phyloP scores from a whole-genome alignment of 768 basidiomycete genomes.

The Leccinum sublutescens region DNA sequence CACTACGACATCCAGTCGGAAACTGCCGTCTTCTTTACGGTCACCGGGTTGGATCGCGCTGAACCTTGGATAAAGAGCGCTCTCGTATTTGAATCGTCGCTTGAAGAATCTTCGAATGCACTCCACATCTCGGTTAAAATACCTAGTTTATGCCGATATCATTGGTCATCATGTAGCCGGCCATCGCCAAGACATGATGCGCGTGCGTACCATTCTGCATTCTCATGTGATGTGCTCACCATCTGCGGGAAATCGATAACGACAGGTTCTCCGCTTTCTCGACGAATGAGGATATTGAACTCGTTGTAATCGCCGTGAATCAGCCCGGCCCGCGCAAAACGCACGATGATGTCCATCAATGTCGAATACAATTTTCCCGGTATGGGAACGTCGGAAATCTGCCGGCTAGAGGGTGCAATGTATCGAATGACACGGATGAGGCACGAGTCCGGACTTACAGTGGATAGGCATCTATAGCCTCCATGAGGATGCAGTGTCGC shows the following conservation, averaged over 20 bases:
- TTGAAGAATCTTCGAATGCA: constrained; percentile 94
- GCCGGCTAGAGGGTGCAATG: constrained; percentile 55
- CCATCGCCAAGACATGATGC: constrained; percentile 13
- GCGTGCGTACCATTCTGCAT: constrained; percentile 84
- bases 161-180: constrained; percentile 7
- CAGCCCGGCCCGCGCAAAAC: constrained; percentile 89
- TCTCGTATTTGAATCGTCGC: constrained; percentile 91
- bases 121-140: constrained; percentile 98
- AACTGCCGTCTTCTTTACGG: constrained; percentile 45
- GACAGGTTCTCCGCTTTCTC: constrained; percentile 72
- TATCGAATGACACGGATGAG: neutral
- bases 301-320: constrained; percentile 99
- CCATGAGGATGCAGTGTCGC: constrained; percentile 95
- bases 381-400: constrained; percentile 77
- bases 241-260: constrained; percentile 99
- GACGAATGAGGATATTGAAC: constrained; percentile 94
- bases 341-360: constrained; percentile 95
- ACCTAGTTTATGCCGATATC: constrained; percentile 51
- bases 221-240: constrained; percentile 95
- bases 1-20: constrained; percentile 85
- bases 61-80: constrained; percentile 84
- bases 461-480: constrained; percentile 91
- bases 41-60: constrained; percentile 38
- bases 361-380: constrained; percentile 89
- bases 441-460: constrained; percentile 54